Base-by-base conservation (phyloP, 768 basidiomycete species). In the Neoboletus subvelutipes region DNA sequence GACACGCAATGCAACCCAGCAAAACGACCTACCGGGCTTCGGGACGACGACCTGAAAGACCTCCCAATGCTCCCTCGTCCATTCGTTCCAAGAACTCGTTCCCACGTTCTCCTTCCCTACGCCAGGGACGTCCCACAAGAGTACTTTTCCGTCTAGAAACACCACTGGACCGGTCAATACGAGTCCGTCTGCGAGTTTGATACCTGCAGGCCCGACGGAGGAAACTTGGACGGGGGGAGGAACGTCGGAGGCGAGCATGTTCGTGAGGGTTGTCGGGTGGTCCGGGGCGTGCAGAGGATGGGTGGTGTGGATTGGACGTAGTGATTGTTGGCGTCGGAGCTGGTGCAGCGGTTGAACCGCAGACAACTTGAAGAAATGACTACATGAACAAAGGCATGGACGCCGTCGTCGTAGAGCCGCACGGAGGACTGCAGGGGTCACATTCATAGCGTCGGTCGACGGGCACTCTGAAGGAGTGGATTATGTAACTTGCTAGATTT, bases 41-140 rank as follows among this genome's bases (percentile, higher is more conserved):
- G 94, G 95, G 28, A 86, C 79, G 12, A 92, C 85, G 13, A 84
- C 79, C 54, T 96, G 88, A 60, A 98, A 92, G 26, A 96, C 70
- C 61, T 85, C 81, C 62, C 96, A 91, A 58, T 85, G 84, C 41
- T 87, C 90, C 52, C 77, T 76, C 8, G 66, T 76, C 94, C 94
- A 98, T 3, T 78, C 87, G 13, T 75, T 70, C 86, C 89, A 90
- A 2, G 78, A 66, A 5, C 70, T 78, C 39, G 22, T 15, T 7
- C 33, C 41, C 15, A 45, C 55, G 18, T 1, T 15, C 11, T 40
- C 31, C 36, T 26, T 29, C 7, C 17, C 20, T 9, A 33, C 2
- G 7, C 31, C 9, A 1, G 89, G 87, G 2, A 90, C 88, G 67
- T 98, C 87, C 96, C 96, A 99, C 39, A 98, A 70, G 52, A 95